Base-by-base conservation (phyloP, 2,329 filamentous ascomycete species). In the Tolypocladium amazonense region DNA sequence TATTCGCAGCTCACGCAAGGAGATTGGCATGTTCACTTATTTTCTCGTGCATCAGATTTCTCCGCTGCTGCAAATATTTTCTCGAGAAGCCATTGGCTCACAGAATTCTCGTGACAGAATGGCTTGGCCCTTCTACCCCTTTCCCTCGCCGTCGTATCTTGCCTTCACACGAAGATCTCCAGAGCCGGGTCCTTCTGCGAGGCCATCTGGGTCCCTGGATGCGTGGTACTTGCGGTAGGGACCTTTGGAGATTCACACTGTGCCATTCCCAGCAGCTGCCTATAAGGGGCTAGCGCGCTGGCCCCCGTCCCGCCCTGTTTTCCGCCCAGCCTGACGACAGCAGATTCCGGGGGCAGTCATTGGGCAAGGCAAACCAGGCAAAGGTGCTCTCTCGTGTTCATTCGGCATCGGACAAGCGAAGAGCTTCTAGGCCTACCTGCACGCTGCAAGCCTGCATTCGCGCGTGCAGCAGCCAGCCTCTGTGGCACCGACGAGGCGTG, bases 231-330 rank as follows among this genome's bases (percentile, higher is more conserved):
- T 37, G 12, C 6, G 35, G 12, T 1, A 11, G 30, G 30, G 4
- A 30, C 27, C 25, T 30, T 35, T 35, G 20, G 18, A n/a, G 18
- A 14, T 45, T 57, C 58, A 37, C 58, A 60, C 58, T 60, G 58
- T 60, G 58, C 58, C 8, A 12, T 25, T 37, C 37, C 37, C 43
- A 20, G n/a, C 54, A 60, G 41, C 58, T 60, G 55, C 58, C 58
- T 60, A 50, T n/a, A 57, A 57, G 7, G 3, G 45, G 47, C 6
- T 56, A 59, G 58, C 58, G 58, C n/a, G 23, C 30, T 39, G n/a
- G 15, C 45, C 55, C 35, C 55, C 39, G 39, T n/a, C 55, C 53
- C 53, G 58, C 58, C 58, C 50, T 35, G 57, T 35, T 25, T 37
- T 43, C 45, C 39, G 47, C 47, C 30, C 45, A 53, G 57, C 57